These are phyloP conservation scores for Sodiomyces alkalinus DNA, from an alignment of 2,329 filamentous ascomycete genomes.

Conservation along the genomic window DNA sequence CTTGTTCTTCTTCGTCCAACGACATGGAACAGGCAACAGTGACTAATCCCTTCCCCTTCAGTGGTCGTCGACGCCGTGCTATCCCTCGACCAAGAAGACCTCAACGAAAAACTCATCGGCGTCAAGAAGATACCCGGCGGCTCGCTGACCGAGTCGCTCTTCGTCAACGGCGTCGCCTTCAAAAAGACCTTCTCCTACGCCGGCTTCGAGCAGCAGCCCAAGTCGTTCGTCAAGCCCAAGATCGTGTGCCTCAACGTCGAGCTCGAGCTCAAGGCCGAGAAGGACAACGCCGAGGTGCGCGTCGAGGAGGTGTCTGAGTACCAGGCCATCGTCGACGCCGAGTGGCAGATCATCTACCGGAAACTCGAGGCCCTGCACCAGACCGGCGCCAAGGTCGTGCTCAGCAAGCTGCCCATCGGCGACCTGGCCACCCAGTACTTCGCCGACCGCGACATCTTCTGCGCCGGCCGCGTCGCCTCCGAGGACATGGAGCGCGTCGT, in stretches of 20 bases:
- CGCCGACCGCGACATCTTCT: conserved; percentile 96
- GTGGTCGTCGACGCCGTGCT: conserved; percentile 97
- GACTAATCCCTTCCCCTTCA: conserved; percentile 19
- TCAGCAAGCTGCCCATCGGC: conserved; percentile 93
- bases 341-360: conserved; percentile 99
- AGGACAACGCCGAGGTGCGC: conserved; percentile 96
- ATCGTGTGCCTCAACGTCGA: conserved; percentile 97
- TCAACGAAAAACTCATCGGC: conserved; percentile 96
- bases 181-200: conserved; percentile 99
- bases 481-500: conserved; percentile 95
- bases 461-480: conserved; percentile 77
- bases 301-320: conserved; percentile 98
- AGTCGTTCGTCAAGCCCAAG: conserved; percentile 85
- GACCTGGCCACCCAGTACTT: conserved; percentile 97
- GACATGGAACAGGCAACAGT: too few species aligned
- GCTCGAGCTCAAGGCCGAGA: conserved; percentile 95
- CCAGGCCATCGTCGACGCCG: conserved; percentile 96
- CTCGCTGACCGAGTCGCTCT: conserved; percentile 87
- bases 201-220: conserved; percentile 98
- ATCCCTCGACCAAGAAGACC: conserved; percentile 86
- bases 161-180: conserved; percentile 96
- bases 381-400: conserved; percentile 91
- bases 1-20: too few species aligned
- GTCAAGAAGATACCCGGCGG: conserved; percentile 97
- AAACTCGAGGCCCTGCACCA: conserved; percentile 92